Percentiles rank a stretch among this genome's conserved stretches.
phyloP scores from a whole-genome alignment of 2,329 filamentous ascomycete species.

The Chaetomiaceae sp. region DNA sequence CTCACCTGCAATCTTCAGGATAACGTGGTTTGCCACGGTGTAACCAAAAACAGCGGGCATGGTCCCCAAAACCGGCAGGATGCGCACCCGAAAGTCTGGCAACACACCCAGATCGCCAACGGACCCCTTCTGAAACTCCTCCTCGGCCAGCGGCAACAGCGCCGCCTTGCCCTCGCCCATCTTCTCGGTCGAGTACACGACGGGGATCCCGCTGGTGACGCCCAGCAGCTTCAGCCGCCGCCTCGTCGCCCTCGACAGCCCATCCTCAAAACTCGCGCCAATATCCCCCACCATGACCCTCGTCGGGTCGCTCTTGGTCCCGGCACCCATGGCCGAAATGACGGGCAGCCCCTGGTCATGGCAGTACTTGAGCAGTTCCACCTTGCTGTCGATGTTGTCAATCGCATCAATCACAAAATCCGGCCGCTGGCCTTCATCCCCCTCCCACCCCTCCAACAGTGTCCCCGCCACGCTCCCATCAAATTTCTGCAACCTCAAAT shows the following conservation, averaged over 20 bases:
- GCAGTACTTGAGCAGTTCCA: slow-evolving; percentile 84
- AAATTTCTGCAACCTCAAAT: slow-evolving; percentile 81
- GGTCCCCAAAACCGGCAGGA: slow-evolving; percentile 88
- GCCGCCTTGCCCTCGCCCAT: slow-evolving; percentile 86
- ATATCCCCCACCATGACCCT: slow-evolving; percentile 89
- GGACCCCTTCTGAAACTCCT: slow-evolving; percentile 79
- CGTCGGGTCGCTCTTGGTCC: slow-evolving; percentile 84
- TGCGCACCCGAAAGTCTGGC: slow-evolving; percentile 90
- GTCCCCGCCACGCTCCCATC: slow-evolving; percentile 59
- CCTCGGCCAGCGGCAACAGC: slow-evolving; percentile 78
- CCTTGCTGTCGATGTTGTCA: slow-evolving; percentile 97
- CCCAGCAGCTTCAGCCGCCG: slow-evolving; percentile 73
- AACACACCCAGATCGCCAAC: slow-evolving; percentile 85
- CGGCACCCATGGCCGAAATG: slow-evolving; percentile 93
- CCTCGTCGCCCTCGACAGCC: slow-evolving; percentile 78
- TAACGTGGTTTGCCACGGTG: slow-evolving; percentile 86
- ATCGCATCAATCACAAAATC: slow-evolving; percentile 96
- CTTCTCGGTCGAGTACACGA: slow-evolving; percentile 90
- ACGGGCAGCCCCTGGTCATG: slow-evolving; percentile 71
- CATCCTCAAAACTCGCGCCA: slow-evolving; percentile 79
- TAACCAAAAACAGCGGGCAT: slow-evolving; percentile 98
- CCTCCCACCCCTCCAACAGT: slow-evolving; percentile 64
- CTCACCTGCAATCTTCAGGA: slow-evolving; percentile 63
- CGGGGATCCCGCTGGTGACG: slow-evolving; percentile 79
- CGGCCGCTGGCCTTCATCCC: slow-evolving; percentile 56